Evolutionary conservation across 108 stramenopile genomes (phyloP).

Genomic region (Cyclostephanos invisitatus): DNA sequence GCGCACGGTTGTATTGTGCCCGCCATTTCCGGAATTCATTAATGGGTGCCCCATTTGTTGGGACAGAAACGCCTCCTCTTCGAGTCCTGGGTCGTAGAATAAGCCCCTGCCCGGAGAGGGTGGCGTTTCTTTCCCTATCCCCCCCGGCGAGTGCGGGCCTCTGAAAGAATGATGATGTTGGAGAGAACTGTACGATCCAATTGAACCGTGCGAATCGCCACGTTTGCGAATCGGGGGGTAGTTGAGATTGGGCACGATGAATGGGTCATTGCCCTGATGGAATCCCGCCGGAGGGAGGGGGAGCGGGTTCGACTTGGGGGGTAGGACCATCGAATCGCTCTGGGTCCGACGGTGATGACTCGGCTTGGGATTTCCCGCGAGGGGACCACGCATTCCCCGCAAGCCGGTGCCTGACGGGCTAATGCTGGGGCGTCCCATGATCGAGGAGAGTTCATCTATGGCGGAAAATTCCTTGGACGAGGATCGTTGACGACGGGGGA

Average conservation of each 20-base stretch:
- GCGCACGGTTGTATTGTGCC: not conserved
- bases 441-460: conserved; percentile 36
- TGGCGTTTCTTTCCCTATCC: not conserved
- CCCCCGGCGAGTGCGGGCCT: not conserved
- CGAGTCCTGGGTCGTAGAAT: conserved; percentile 18
- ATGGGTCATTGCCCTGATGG: conserved; percentile 1
- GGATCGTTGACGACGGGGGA: conserved; percentile 9
- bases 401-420: not conserved
- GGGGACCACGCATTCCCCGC: conserved; percentile 1
- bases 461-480: conserved; percentile 25
- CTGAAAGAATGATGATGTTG: not conserved
- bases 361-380: not conserved
- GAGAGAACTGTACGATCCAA: not conserved
- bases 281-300: conserved; percentile 13
- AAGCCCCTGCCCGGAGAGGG: conserved; percentile 13
- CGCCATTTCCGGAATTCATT: not conserved
- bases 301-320: conserved; percentile 5
- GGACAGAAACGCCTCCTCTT: conserved; percentile 20
- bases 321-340: conserved; percentile 27
- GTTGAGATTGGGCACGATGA: conserved; percentile 1
- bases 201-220: conserved; percentile 13
- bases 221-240: conserved; percentile 5
- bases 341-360: conserved; percentile 23
- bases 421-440: conserved; percentile 18
- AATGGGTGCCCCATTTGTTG: conserved; percentile 18